Conservation (phyloP, 768 basidiomycete species). For the Chalciporus sphaerocephalus region DNA sequence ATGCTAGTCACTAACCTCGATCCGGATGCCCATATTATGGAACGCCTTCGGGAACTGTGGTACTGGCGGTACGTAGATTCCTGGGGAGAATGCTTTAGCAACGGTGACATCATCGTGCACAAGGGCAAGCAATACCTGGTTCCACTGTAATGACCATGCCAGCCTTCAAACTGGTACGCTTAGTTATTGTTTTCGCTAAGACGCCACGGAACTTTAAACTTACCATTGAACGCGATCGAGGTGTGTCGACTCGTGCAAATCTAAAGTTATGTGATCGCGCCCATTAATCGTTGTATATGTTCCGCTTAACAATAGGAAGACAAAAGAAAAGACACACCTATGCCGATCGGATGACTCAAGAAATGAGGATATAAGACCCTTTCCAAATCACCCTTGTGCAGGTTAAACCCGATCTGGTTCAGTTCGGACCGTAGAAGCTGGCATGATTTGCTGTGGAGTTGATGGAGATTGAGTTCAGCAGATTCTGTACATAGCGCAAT, state of each 20-base stretch:
- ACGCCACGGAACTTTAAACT: constrained; percentile 22
- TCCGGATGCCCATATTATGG: constrained; percentile 87
- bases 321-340: constrained; percentile 47
- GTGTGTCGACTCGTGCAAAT: constrained; percentile 81
- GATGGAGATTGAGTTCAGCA: constrained; percentile 56
- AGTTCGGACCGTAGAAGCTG: constrained; percentile 66
- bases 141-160: constrained; percentile 95
- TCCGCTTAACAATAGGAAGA: neutral
- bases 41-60: constrained; percentile 79
- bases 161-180: constrained; percentile 50
- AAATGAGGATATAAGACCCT: constrained; percentile 86
- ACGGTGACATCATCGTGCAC: neutral
- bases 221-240: constrained; percentile 53
- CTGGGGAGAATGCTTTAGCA: constrained; percentile 32
- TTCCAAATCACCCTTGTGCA: constrained; percentile 54
- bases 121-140: constrained; percentile 49
- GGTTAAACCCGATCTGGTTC: constrained; percentile 51
- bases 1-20: constrained; percentile 56
- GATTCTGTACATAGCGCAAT: constrained; percentile 56
- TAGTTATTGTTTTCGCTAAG: constrained; percentile 8
- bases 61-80: constrained; percentile 83
- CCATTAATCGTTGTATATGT: constrained; percentile 5
- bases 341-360: constrained; percentile 87
- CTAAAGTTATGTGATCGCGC: constrained; percentile 36
- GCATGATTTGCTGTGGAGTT: constrained; percentile 74